Evolutionary conservation across 306 rosid species (phyloP), one percentile per base, ranked within the genome.

Genomic region (Gastrolobium bilobum): DNA sequence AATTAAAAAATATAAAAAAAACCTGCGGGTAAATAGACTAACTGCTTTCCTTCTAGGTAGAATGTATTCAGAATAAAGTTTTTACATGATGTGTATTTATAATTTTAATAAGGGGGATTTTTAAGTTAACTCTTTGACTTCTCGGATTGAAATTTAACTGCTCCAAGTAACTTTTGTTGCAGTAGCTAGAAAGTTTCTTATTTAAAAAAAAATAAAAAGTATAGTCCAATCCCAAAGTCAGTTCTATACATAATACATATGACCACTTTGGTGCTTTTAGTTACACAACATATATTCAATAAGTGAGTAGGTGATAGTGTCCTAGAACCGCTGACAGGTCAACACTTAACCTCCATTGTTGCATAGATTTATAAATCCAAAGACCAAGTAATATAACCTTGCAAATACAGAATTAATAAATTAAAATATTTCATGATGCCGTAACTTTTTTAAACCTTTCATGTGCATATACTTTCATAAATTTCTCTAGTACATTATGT

Each of bases 401-500:
- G 58, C 47, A 72, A 63, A 54, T 58, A 85, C 57, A 60, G 7
- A 65, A 20, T 20, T 20, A 20, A 26, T 59, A 71, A 43, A 37
- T 33, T 59, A 66, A 79, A 78, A 62, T 69, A 85, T 20, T 54
- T 44, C 48, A 46, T 4, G 81, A 73, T 85, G 79, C 84, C 63
- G 38, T 10, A 85, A 69, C 84, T 73, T 77, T 73, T 46, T 67
- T 72, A 67, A 79, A 73, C 81, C 75, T 53, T 33, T 2, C 75
- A 78, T 61, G 80, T 78, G 81, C 81, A 52, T 68, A 52, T 68
- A 2, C 71, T 37, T 77, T 85, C 67, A 43, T 20, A 50, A 42
- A 15, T 68, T 68, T 75, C 77, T 10, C 50, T 60, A 68, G 42
- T 46, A 37, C 2, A 35, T 37, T 34, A 61, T 40, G 64, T 82